These are phyloP conservation scores for Mytilinidion resinicola DNA, from an alignment of 495 filamentous ascomycete species.

Conservation along the genomic window DNA sequence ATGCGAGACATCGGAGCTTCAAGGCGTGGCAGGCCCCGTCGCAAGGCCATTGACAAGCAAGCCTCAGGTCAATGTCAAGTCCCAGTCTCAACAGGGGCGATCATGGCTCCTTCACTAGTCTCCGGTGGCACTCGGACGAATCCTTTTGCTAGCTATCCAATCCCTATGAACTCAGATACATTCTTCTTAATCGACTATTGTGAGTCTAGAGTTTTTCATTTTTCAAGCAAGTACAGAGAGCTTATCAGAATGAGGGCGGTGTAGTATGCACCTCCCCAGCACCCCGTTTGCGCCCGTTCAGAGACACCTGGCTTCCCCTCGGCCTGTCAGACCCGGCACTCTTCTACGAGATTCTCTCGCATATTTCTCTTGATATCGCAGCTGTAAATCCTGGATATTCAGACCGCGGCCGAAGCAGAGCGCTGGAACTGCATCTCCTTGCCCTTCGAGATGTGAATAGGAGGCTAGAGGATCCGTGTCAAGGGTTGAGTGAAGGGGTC, in stretches of 20 bases:
- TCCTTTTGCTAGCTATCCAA: conserved; percentile 9
- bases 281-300: conserved; percentile 9
- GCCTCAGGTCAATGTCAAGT: not conserved
- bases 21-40: conserved; percentile 6
- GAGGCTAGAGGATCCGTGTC: conserved; percentile 3
- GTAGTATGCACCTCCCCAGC: conserved; percentile 10
- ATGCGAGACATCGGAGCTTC: conserved; percentile 13
- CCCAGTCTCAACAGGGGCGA: conserved; percentile 4
- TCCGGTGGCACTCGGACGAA: conserved; percentile 9
- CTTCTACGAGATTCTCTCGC: conserved; percentile 13
- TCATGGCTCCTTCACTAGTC: conserved; percentile 1
- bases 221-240: conserved; percentile 5
- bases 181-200: conserved; percentile 11
- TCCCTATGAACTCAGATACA: conserved; percentile 9
- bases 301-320: conserved; percentile 11
- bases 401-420: conserved; percentile 3
- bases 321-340: conserved; percentile 9
- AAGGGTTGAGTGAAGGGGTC: conserved; percentile 10
- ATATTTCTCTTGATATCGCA: conserved; percentile 6
- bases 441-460: conserved; percentile 6
- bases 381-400: conserved; percentile 5
- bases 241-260: not conserved
- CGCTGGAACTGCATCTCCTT: conserved; percentile 6
- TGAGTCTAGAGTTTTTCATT: conserved; percentile 6
- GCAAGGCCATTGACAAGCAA: too few relatives aligned